A percentile compares a stretch with the other conserved stretches of the same genome.
phyloP scores from a whole-genome alignment of 768 basidiomycete species.

The Kwoniella europaea region DNA sequence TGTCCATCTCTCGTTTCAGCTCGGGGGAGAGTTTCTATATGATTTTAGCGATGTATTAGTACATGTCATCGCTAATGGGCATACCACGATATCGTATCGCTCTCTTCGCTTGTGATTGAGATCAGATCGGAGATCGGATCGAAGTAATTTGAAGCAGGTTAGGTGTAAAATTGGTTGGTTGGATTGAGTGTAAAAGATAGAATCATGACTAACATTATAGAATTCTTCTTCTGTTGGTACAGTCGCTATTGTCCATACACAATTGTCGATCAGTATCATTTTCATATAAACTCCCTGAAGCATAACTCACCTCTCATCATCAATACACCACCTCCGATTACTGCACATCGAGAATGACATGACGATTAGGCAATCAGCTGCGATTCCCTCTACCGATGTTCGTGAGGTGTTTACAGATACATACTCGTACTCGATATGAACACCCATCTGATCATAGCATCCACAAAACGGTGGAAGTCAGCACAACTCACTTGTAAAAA shows the following conservation, averaged over 20 bases:
- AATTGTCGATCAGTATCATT: background rate
- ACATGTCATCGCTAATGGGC: too few species aligned
- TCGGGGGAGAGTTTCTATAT: constrained; percentile 53
- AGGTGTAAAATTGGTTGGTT: too few species aligned
- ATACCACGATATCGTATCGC: too few species aligned
- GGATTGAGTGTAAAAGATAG: background rate
- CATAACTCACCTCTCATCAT: constrained; percentile 49
- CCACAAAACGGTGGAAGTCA: too few species aligned
- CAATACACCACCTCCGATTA: constrained; percentile 46
- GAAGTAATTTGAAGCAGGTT: too few species aligned
- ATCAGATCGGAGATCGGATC: too few species aligned
- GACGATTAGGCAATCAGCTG: too few species aligned
- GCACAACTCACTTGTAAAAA: too few species aligned
- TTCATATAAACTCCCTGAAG: background rate
- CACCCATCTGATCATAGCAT: constrained; percentile 22
- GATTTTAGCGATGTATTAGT: background rate
- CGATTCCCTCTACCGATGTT: background rate
- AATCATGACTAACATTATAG: constrained; percentile 47
- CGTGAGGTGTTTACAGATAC: background rate
- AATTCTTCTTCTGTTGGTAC: constrained; percentile 56
- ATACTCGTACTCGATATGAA: constrained; percentile 29
- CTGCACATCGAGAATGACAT: background rate
- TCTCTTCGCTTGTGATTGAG: too few species aligned
- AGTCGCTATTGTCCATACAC: constrained; percentile 26
- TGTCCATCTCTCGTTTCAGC: constrained; percentile 54